Evolutionary conservation across 345 rosid genomes (phyloP).

Genomic region (Garcia nutans): DNA sequence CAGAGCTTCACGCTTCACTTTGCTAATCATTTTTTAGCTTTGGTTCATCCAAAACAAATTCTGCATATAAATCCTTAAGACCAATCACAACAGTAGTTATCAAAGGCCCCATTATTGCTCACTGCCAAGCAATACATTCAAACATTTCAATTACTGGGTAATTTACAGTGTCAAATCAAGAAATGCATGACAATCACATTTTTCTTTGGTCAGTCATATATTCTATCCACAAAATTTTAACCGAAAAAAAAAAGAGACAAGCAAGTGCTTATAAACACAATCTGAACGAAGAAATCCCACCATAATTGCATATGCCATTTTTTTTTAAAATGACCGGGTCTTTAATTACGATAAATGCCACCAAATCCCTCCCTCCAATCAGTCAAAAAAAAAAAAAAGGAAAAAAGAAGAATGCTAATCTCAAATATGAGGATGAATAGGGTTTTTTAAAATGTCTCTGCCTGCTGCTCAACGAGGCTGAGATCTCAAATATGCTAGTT

Average conservation of each 20-base stretch:
- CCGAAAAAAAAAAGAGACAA: neutral
- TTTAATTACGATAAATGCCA: neutral
- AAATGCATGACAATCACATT: neutral
- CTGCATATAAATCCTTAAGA: slow-evolving; percentile 82
- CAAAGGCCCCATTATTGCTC: slow-evolving; percentile 98
- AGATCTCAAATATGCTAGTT: neutral
- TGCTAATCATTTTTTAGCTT: slow-evolving; percentile 39
- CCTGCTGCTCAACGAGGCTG: neutral
- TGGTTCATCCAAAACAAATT: slow-evolving; percentile 68
- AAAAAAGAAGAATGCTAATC: too few relatives aligned
- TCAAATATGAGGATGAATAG: neutral
- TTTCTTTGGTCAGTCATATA: neutral
- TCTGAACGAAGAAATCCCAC: too few relatives aligned
- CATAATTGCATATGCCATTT: neutral
- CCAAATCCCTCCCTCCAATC: neutral
- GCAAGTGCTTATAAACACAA: neutral
- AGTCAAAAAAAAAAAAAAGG: too few relatives aligned
- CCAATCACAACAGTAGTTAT: slow-evolving; percentile 91
- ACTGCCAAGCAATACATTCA: slow-evolving; percentile 42
- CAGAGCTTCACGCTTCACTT: neutral
- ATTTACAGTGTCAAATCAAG: slow-evolving; percentile 5
- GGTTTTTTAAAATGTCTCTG: neutral
- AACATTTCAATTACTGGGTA: neutral
- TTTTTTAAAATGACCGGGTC: too few relatives aligned
- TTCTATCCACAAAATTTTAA: neutral